phyloP scores from a whole-genome alignment of 371 early-diverging fungal species.

The Mucor irregularis region DNA sequence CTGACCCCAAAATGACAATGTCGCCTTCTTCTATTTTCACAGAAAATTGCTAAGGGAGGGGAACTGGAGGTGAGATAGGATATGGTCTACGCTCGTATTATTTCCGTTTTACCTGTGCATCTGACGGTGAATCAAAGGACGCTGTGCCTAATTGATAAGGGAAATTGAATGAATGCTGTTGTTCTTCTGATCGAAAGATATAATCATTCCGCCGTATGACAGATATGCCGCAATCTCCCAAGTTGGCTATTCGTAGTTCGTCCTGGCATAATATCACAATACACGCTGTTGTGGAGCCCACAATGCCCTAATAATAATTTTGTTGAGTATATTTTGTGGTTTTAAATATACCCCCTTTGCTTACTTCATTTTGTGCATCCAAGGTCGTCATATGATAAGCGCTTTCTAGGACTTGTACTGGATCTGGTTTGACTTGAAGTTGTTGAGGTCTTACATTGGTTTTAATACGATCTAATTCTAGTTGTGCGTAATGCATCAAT shows the following conservation, averaged over 20 bases:
- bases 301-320: slow-evolving; percentile 50
- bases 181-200: slow-evolving; percentile 88
- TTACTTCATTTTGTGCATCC: slow-evolving; percentile 73
- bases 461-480: slow-evolving; percentile 69
- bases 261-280: slow-evolving; percentile 83
- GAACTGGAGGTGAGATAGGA: too few species aligned
- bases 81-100: too few species aligned
- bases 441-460: slow-evolving; percentile 31
- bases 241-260: slow-evolving; percentile 85
- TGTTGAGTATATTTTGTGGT: background rate
- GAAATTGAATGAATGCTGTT: slow-evolving; percentile 80
- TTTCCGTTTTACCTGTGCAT: slow-evolving; percentile 57
- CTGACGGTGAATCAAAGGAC: slow-evolving; percentile 60
- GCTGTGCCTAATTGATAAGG: slow-evolving; percentile 76
- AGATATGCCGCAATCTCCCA: slow-evolving; percentile 90
- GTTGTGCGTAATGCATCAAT: slow-evolving; percentile 86
- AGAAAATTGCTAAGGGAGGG: slow-evolving; percentile 51
- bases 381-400: slow-evolving; percentile 68
- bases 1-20: slow-evolving; percentile 72
- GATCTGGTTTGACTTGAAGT: slow-evolving; percentile 31
- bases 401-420: slow-evolving; percentile 68
- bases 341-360: background rate
- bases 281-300: slow-evolving; percentile 91
- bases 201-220: slow-evolving; percentile 81
- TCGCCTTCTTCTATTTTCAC: slow-evolving; percentile 78